phyloP scores from a whole-genome alignment of 495 filamentous ascomycete genomes.

The Trichoderma asperelloides region DNA sequence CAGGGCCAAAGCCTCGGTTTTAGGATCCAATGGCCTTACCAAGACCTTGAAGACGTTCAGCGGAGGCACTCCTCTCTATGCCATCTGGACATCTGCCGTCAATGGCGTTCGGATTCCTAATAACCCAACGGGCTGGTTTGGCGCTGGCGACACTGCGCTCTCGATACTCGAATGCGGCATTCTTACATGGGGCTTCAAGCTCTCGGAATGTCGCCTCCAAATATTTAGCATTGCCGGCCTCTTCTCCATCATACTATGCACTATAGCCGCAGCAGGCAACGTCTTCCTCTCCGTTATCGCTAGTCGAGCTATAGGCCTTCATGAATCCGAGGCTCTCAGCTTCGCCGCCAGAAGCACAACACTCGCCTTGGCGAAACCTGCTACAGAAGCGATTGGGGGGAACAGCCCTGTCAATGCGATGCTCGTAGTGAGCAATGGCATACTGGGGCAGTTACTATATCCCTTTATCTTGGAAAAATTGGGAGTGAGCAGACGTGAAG shows the following conservation, averaged over 20 bases:
- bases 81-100: conserved; percentile 13
- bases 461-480: conserved; percentile 23
- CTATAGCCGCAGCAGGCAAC: conserved; percentile 24
- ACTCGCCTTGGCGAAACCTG: conserved; percentile 30
- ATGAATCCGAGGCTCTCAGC: conserved; percentile 23
- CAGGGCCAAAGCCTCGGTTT: conserved; percentile 22
- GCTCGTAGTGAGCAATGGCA: conserved; percentile 37
- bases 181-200: conserved; percentile 37
- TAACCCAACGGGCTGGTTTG: conserved; percentile 15
- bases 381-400: conserved; percentile 27
- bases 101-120: background rate
- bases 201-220: conserved; percentile 35
- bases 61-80: conserved; percentile 25
- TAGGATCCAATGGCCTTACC: conserved; percentile 17
- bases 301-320: conserved; percentile 24
- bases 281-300: conserved; percentile 28
- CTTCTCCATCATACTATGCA: conserved; percentile 25
- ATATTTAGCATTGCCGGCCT: conserved; percentile 31
- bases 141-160: conserved; percentile 34
- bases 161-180: conserved; percentile 37
- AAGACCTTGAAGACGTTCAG: conserved; percentile 26
- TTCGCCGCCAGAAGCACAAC: conserved; percentile 40
- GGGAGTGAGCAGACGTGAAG: conserved; percentile 7
- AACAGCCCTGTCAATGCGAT: conserved; percentile 34
- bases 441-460: conserved; percentile 35